Base-by-base conservation (phyloP, 2,329 filamentous ascomycete species). In the Colletotrichum endophyticum region DNA sequence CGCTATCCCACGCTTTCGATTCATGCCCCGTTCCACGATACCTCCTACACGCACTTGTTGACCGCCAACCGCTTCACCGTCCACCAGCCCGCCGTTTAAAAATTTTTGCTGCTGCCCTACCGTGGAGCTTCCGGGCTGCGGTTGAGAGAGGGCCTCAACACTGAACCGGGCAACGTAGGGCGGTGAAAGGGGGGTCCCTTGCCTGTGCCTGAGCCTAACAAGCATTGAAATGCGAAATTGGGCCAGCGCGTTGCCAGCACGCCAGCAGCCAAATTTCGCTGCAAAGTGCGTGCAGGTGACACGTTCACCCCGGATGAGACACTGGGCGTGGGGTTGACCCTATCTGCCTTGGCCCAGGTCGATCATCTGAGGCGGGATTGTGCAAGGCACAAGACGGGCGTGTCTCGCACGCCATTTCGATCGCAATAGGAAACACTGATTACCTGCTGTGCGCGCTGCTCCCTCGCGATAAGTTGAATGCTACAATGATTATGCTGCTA, bases 361-460 rank as follows among this genome's bases (percentile, higher is more conserved):
- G 63, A 68, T 75, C 56, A 75, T 73, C 56, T 63, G 73, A 73
- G 73, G 36, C 70, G 62, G 62, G 15, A 63, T 64, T 64, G 73
- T 68, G 73, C 73, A 76, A 64, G 28, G 30, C 25, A 36, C n/a
- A 25, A 36, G 63, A 7, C 59, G 16, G 61, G 39, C 25, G 25
- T 49, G 28, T 27, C 36, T 44, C 57, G 68, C 57, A 70, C 68
- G 68, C 68, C 44, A 70, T 70, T 63, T 63, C 32, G 56, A 70
- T 70, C 57, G 68, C 57, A 70, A 63, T 63, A 63, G 27, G 27
- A 62, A 32, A 16, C 32, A 63, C 62, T 49, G 57, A 63, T 70
- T 70, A 59, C 32, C 57, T 70, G 68, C 27, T 63, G 19, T 49
- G 6, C 22, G 5, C 34, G 13, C 15, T 44, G 16, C 25, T 53